Conservation (phyloP, 2,329 filamentous ascomycete species). For the Epichloe sylvatica region DNA sequence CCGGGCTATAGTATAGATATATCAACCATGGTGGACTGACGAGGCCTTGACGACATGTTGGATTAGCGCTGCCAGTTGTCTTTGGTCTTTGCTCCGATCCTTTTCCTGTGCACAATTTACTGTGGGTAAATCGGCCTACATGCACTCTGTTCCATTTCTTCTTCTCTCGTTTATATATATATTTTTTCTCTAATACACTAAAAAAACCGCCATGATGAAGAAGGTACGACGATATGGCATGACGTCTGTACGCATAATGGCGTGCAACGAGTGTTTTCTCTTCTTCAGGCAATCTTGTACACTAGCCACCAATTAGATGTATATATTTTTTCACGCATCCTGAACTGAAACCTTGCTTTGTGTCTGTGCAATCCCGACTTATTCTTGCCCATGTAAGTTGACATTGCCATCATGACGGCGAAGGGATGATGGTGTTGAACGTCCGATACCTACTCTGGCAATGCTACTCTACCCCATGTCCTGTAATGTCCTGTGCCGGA, state of each 20-base stretch:
- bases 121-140: background rate
- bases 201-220: background rate
- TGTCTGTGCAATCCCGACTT: no score
- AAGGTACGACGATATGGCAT: background rate
- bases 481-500: no score
- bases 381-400: no score
- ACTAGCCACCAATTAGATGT: background rate
- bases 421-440: no score
- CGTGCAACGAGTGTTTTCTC: background rate
- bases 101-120: background rate
- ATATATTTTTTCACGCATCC: background rate
- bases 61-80: background rate
- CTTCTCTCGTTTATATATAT: background rate
- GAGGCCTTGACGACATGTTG: background rate
- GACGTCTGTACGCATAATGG: conserved; percentile 2
- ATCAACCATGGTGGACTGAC: background rate
- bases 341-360: no score
- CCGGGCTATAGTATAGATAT: background rate
- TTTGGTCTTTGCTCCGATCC: no score
- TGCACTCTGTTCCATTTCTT: background rate
- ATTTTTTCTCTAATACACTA: background rate
- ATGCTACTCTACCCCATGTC: no score
- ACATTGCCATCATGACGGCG: no score
- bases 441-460: no score
- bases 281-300: background rate